Conservation (phyloP, 805 yeast genomes). For the Candida tammaniensis region DNA sequence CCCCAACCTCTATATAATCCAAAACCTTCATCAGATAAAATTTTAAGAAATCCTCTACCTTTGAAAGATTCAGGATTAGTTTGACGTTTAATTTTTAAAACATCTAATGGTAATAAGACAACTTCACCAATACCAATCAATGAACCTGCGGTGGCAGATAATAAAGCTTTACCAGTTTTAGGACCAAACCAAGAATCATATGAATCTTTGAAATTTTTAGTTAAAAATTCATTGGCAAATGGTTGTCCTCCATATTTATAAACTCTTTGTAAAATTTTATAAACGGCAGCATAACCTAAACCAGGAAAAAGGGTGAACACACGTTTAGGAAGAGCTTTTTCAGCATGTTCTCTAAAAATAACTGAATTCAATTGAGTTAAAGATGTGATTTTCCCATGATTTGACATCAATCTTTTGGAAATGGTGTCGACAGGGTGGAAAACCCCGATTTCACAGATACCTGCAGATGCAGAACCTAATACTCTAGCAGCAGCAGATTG, state of each 20-base stretch:
- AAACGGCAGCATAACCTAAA: conserved; percentile 95
- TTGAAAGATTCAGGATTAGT: conserved; percentile 99
- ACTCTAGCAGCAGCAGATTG: conserved; percentile 89
- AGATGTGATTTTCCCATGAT: conserved; percentile 65
- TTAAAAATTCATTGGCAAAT: conserved; percentile 89
- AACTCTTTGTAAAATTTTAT: conserved; percentile 94
- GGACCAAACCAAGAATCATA: conserved; percentile 82
- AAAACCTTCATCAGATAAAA: conserved; percentile 86
- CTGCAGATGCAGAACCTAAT: conserved; percentile 97
- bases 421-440: conserved; percentile 99
- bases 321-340: conserved; percentile 66
- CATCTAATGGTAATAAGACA: conserved; percentile 91
- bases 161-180: conserved; percentile 94
- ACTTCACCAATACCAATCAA: conserved; percentile 97
- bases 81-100: conserved; percentile 96
- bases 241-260: conserved; percentile 99
- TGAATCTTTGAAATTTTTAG: conserved; percentile 63
- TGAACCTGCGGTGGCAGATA: conserved; percentile 97
- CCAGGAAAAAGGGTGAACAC: conserved; percentile 91
- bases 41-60: conserved; percentile 93
- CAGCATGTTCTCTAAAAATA: conserved; percentile 79
- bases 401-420: conserved; percentile 91
- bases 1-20: conserved; percentile 98
- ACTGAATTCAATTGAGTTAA: conserved; percentile 74
- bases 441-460: conserved; percentile 92